Conservation (phyloP, 2,329 filamentous ascomycete genomes). For the Shiraia bambusicola region DNA sequence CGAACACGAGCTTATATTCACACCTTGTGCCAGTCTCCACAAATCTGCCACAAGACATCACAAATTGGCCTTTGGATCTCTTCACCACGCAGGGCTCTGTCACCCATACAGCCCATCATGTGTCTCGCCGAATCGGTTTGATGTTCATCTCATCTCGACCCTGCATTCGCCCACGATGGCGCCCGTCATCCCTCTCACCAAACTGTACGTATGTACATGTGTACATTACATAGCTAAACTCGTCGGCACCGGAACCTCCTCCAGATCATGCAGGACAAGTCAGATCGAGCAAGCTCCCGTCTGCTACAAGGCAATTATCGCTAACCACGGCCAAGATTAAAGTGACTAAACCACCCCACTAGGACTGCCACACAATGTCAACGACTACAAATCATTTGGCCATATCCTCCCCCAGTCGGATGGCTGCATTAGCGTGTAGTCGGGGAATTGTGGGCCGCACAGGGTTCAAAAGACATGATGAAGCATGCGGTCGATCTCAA, state of each 20-base stretch:
- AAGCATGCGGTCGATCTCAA: too few relatives aligned
- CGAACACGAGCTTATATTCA: background rate
- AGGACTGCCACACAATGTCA: too few relatives aligned
- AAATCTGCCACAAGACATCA: background rate
- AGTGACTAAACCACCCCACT: too few relatives aligned
- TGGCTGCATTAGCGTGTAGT: conserved; percentile 4
- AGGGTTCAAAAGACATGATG: background rate
- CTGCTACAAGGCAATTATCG: background rate
- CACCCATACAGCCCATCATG: background rate
- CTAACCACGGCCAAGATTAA: too few relatives aligned
- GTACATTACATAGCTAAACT: too few relatives aligned
- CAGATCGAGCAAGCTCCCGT: background rate
- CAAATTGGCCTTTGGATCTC: background rate
- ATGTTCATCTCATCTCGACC: background rate
- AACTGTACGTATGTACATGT: too few relatives aligned
- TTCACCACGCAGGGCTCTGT: background rate
- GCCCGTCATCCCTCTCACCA: too few relatives aligned
- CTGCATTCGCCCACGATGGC: too few relatives aligned
- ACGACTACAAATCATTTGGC: background rate
- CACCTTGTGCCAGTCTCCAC: background rate
- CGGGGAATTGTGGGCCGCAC: background rate
- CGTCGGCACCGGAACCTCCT: too few relatives aligned
- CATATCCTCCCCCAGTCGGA: background rate
- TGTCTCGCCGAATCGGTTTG: background rate
- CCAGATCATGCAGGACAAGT: conserved; percentile 2